Evolutionary conservation across 306 rosid genomes (phyloP).

Genomic region (Oemleria cerasiformis): DNA sequence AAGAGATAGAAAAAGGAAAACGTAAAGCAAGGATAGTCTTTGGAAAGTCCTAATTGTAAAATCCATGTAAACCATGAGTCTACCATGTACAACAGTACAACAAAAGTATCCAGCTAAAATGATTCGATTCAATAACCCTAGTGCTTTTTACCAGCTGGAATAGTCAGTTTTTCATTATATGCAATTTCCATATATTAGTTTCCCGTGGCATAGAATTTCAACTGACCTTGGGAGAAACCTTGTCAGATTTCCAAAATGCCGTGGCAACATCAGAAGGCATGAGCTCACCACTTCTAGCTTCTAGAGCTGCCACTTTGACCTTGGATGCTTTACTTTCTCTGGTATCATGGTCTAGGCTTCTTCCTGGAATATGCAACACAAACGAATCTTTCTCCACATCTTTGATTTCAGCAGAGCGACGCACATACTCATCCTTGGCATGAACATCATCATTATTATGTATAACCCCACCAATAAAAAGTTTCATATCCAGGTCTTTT

Average conservation of each 20-base stretch:
- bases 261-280: slow-evolving; percentile 95
- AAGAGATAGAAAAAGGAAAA: not conserved
- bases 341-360: slow-evolving; percentile 52
- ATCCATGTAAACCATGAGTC: not conserved
- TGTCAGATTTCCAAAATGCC: slow-evolving; percentile 79
- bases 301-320: slow-evolving; percentile 75
- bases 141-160: not conserved
- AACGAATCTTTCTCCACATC: slow-evolving; percentile 83
- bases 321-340: slow-evolving; percentile 56
- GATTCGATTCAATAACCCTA: not conserved
- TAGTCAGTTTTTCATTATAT: not conserved
- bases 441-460: slow-evolving; percentile 75
- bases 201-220: slow-evolving; percentile 10
- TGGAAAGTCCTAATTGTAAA: not conserved
- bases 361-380: slow-evolving; percentile 64
- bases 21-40: slow-evolving; percentile 5
- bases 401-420: slow-evolving; percentile 82
- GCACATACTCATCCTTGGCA: slow-evolving; percentile 66
- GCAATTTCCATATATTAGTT: not conserved
- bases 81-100: not conserved
- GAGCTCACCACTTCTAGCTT: slow-evolving; percentile 86
- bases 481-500: slow-evolving; percentile 83
- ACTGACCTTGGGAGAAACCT: slow-evolving; percentile 90
- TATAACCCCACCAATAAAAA: slow-evolving; percentile 83
- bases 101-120: not conserved